These are phyloP conservation scores for Nemania bipapillata DNA, from an alignment of 2,329 filamentous ascomycete genomes.

Conservation along the genomic window DNA sequence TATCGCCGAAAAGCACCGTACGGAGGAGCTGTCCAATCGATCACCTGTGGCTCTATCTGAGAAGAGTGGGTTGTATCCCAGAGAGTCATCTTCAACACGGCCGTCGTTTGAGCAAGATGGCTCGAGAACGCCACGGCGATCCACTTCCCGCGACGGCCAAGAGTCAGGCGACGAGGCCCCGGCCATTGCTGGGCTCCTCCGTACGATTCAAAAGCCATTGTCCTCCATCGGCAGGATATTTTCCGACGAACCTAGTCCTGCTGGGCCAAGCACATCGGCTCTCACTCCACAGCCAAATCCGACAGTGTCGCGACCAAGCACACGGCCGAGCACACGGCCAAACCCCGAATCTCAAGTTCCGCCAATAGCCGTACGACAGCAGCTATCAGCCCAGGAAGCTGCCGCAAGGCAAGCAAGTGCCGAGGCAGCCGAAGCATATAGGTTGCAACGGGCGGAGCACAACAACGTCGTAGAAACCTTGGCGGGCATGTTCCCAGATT, in stretches of 20 bases:
- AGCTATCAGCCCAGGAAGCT: constrained; percentile 81
- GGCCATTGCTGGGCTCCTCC: constrained; percentile 83
- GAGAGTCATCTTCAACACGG: constrained; percentile 61
- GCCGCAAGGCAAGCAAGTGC: constrained; percentile 90
- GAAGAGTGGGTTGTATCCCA: constrained; percentile 52
- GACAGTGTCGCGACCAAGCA: constrained; percentile 50
- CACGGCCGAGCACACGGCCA: constrained; percentile 48
- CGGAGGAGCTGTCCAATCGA: constrained; percentile 59
- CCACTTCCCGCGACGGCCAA: constrained; percentile 65
- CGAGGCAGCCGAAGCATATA: constrained; percentile 85
- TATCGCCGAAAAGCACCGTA: constrained; percentile 88
- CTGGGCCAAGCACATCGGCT: constrained; percentile 54
- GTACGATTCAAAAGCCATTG: constrained; percentile 89
- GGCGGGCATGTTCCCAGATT: constrained; percentile 93
- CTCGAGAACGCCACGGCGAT: constrained; percentile 61
- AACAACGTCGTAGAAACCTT: constrained; percentile 91
- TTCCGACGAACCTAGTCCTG: constrained; percentile 71
- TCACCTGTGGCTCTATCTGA: constrained; percentile 59
- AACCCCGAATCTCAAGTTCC: constrained; percentile 52
- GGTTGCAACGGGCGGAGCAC: constrained; percentile 86
- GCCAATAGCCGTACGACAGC: constrained; percentile 53
- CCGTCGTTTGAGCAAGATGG: constrained; percentile 57
- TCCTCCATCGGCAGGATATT: constrained; percentile 95
- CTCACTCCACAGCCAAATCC: constrained; percentile 52
- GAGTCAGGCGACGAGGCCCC: constrained; percentile 75